Conservation (phyloP, 1,284 basidiomycete genomes). For the Puccinia horiana region DNA sequence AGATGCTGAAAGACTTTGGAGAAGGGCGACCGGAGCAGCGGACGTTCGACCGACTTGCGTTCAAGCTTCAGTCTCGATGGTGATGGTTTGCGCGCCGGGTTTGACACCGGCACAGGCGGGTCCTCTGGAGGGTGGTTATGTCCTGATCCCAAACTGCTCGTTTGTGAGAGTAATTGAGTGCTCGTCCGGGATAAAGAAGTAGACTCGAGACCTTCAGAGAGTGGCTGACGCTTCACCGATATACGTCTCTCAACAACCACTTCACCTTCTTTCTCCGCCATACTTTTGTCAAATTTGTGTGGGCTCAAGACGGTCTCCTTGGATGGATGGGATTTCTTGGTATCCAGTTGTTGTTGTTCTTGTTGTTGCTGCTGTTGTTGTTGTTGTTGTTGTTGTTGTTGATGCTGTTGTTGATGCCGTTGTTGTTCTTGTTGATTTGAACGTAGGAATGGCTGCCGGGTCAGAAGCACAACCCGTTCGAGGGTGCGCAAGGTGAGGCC, state of each 20-base stretch:
- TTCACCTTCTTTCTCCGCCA: background rate
- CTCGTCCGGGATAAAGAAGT: conserved; percentile 20
- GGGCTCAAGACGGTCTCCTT: background rate
- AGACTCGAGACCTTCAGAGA: background rate
- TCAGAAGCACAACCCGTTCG: background rate
- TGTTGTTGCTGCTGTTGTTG: too few relatives aligned
- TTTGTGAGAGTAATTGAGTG: background rate
- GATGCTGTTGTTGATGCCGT: too few relatives aligned
- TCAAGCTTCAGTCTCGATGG: background rate
- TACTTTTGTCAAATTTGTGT: background rate
- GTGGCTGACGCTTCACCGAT: background rate
- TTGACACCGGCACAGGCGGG: background rate
- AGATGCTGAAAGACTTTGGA: background rate
- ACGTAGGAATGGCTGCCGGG: background rate
- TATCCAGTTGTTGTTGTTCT: background rate
- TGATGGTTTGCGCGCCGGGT: background rate
- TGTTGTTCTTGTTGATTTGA: background rate
- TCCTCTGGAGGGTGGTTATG: too few relatives aligned
- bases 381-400: too few relatives aligned
- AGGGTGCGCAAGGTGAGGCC: background rate
- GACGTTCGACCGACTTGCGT: background rate
- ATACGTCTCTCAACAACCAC: background rate
- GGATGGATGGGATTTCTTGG: background rate
- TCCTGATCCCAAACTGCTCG: too few relatives aligned
- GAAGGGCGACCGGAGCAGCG: background rate